Percentiles rank a stretch among this genome's conserved stretches.
These are phyloP conservation scores for Aspergillus affinis DNA, from an alignment of 495 filamentous ascomycete genomes.

Conservation along the genomic window DNA sequence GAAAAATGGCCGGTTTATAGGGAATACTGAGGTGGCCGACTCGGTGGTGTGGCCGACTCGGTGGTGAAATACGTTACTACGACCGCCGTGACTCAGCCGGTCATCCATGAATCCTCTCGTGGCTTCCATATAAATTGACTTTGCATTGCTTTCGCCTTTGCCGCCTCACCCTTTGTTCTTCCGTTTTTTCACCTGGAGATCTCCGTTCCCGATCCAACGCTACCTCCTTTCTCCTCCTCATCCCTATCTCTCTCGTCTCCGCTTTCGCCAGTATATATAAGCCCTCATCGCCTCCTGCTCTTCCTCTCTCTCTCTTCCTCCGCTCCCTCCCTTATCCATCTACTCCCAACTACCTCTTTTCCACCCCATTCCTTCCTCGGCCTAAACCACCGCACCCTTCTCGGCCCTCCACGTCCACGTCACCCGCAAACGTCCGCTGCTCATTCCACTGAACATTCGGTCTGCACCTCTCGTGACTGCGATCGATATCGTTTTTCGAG, in stretches of 20 bases:
- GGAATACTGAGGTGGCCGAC: no score
- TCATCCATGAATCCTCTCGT: conserved; percentile 14
- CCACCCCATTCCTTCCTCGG: conserved; percentile 23
- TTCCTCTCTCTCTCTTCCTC: neutral
- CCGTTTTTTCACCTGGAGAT: conserved; percentile 6
- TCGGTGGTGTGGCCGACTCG: no score
- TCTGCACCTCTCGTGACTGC: neutral
- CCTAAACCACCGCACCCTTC: conserved; percentile 41
- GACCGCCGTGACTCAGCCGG: conserved; percentile 19
- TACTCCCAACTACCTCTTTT: conserved; percentile 14
- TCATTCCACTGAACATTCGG: no score
- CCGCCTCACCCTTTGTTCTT: conserved; percentile 7
- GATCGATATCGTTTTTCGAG: neutral
- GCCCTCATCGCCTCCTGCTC: conserved; percentile 5
- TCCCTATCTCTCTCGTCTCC: conserved; percentile 1
- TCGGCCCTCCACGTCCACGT: conserved; percentile 18
- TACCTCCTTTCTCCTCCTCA: conserved; percentile 3
- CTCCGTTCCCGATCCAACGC: conserved; percentile 4
- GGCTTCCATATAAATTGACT: conserved; percentile 29
- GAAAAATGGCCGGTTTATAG: no score
- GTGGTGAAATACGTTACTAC: no score
- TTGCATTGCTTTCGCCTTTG: conserved; percentile 24
- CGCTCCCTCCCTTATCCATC: conserved; percentile 10
- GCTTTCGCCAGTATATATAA: conserved; percentile 4
- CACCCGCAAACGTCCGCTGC: neutral